Evolutionary conservation across 2,329 filamentous ascomycete species (phyloP).

Genomic region (Penicillium sp.): DNA sequence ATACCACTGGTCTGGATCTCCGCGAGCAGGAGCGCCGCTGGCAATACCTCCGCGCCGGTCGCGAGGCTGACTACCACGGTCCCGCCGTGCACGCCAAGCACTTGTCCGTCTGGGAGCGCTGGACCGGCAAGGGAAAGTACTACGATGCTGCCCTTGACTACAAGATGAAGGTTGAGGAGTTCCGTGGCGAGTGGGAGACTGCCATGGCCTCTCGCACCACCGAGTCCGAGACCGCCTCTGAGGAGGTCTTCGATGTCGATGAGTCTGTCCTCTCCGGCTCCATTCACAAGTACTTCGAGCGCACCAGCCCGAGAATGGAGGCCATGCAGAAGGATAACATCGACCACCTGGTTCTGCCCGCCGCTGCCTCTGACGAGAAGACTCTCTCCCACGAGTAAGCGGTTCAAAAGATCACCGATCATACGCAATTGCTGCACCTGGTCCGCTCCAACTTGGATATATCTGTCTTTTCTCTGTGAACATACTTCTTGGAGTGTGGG

Average conservation of each 20-base stretch:
- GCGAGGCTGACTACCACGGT: slow-evolving; percentile 82
- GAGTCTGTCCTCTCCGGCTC: slow-evolving; percentile 50
- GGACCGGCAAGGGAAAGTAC: slow-evolving; percentile 69
- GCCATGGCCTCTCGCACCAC: slow-evolving; percentile 48
- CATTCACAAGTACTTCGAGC: slow-evolving; percentile 55
- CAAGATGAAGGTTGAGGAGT: slow-evolving; percentile 79
- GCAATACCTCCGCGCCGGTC: slow-evolving; percentile 78
- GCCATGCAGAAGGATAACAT: slow-evolving; percentile 29
- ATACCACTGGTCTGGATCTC: slow-evolving; percentile 92
- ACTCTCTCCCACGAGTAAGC: slow-evolving; percentile 11
- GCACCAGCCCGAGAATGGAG: slow-evolving; percentile 46
- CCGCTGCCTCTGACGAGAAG: slow-evolving; percentile 14
- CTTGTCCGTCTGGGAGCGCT: slow-evolving; percentile 84
- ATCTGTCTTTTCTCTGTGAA: neutral
- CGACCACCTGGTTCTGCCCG: slow-evolving; percentile 14
- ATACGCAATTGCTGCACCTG: neutral
- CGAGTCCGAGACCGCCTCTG: slow-evolving; percentile 46
- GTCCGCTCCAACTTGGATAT: neutral
- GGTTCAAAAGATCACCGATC: neutral
- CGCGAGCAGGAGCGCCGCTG: slow-evolving; percentile 96
- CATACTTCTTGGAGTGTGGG: neutral
- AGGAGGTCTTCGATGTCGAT: slow-evolving; percentile 37
- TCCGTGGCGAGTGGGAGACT: slow-evolving; percentile 61
- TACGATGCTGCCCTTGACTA: slow-evolving; percentile 84
- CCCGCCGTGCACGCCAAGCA: slow-evolving; percentile 88